Percentiles rank a stretch among this genome's conserved stretches.
phyloP scores from a whole-genome alignment of 108 stramenopile species.

The Nitzschia sp. region DNA sequence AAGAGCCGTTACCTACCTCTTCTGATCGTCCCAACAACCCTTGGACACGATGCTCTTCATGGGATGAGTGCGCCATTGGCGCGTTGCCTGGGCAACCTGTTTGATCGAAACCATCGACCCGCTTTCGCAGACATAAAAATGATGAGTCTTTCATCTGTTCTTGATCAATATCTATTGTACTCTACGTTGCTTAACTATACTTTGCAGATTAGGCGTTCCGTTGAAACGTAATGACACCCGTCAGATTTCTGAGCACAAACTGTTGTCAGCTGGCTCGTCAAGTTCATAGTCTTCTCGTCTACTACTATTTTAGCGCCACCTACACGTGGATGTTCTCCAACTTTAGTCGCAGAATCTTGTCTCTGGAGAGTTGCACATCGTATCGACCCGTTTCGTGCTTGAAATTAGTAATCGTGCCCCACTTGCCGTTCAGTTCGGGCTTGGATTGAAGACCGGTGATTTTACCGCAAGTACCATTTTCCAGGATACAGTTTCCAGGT shows the following conservation, averaged over 20 bases:
- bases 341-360: constrained; percentile 79
- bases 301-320: constrained; percentile 3
- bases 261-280: constrained; percentile 4
- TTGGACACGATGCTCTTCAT: constrained; percentile 56
- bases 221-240: too few relatives aligned
- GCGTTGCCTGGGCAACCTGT: constrained; percentile 46
- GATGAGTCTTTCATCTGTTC: too few relatives aligned
- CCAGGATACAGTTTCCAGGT: constrained; percentile 78
- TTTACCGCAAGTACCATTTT: constrained; percentile 72
- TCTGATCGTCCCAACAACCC: neutral
- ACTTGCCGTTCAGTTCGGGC: constrained; percentile 86
- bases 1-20: neutral
- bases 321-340: constrained; percentile 81
- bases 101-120: too few relatives aligned
- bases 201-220: too few relatives aligned
- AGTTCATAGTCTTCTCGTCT: neutral
- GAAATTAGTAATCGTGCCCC: constrained; percentile 85
- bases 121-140: too few relatives aligned
- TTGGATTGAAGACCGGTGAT: constrained; percentile 70
- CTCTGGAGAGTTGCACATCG: constrained; percentile 79
- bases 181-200: too few relatives aligned
- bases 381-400: constrained; percentile 70
- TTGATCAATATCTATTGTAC: too few relatives aligned
- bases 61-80: constrained; percentile 79
- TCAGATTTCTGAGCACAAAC: too few relatives aligned